phyloP scores from a whole-genome alignment of 1,284 basidiomycete species.

The Veloboletus limbatus region DNA sequence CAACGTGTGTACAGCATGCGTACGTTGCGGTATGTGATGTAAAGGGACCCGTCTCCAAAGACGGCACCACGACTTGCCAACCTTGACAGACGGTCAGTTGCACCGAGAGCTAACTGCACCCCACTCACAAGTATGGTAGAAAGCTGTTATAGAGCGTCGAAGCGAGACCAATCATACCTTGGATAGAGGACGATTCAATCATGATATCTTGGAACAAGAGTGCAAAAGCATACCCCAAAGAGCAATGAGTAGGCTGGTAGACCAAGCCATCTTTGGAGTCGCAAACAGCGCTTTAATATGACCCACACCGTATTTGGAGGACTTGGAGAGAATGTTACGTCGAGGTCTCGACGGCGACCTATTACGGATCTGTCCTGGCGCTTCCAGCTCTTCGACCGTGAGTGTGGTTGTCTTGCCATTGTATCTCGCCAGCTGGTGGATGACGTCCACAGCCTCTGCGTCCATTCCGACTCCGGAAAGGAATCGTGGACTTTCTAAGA shows the following conservation, averaged over 20 bases:
- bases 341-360: neutral
- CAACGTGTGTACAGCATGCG: constrained; percentile 5
- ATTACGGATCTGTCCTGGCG: constrained; percentile 10
- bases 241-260: constrained; percentile 52
- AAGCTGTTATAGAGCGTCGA: constrained; percentile 62
- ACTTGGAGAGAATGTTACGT: constrained; percentile 34
- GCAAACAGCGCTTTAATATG: constrained; percentile 56
- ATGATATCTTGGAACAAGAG: neutral
- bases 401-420: constrained; percentile 47
- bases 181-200: neutral
- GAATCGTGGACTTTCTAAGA: constrained; percentile 63
- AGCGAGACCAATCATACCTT: constrained; percentile 59
- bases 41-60: constrained; percentile 49
- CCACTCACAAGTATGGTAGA: constrained; percentile 47
- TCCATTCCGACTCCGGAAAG: constrained; percentile 62
- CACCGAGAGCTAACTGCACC: neutral
- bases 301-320: constrained; percentile 36
- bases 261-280: constrained; percentile 55
- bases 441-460: constrained; percentile 57
- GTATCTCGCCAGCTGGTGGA: constrained; percentile 58
- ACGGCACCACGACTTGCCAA: constrained; percentile 45
- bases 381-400: constrained; percentile 41
- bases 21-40: constrained; percentile 54
- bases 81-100: constrained; percentile 26
- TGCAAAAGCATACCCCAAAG: constrained; percentile 46